A percentile compares a stretch with the other conserved stretches of the same genome.
Conservation (phyloP, 306 rosid species). For the Aeschynomene evenia region DNA sequence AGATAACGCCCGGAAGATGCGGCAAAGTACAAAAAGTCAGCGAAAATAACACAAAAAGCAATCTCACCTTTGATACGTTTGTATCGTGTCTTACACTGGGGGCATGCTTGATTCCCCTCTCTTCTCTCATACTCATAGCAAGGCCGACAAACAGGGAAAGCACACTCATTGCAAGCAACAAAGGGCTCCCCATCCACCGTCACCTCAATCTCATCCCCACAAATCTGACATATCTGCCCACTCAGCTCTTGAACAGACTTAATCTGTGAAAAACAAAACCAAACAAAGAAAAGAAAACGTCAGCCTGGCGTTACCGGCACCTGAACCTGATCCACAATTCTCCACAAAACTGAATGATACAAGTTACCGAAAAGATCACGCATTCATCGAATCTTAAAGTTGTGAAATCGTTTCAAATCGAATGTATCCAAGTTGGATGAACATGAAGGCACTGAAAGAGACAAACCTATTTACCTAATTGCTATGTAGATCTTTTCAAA, state of each 20-base stretch:
- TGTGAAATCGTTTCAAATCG: not conserved
- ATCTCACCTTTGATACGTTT: constrained; percentile 81
- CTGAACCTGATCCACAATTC: constrained; percentile 12
- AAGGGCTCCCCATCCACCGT: constrained; percentile 83
- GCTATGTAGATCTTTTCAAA: not conserved
- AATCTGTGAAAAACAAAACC: constrained; percentile 47
- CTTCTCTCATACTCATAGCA: constrained; percentile 86
- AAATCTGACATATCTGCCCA: constrained; percentile 85
- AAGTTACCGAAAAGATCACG: not conserved
- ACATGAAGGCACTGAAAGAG: not conserved
- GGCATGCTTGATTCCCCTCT: constrained; percentile 89
- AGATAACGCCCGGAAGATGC: not conserved
- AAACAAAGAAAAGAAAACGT: not conserved
- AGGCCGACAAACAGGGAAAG: constrained; percentile 87
- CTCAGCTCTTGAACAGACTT: constrained; percentile 76
- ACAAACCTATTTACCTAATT: constrained; percentile 11
- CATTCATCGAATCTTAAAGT: not conserved
- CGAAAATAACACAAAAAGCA: not conserved
- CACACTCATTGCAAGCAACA: constrained; percentile 96
- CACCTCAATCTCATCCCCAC: constrained; percentile 77
- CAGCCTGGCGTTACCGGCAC: constrained; percentile 8
- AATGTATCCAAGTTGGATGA: constrained; percentile 9
- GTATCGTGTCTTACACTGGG: constrained; percentile 90
- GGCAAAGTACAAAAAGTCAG: constrained; percentile 11
- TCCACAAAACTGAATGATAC: not conserved